A percentile compares a stretch with the other conserved stretches of the same genome.
These are phyloP conservation scores for Actinomortierella ambigua DNA, from an alignment of 371 early-diverging fungal species.

Conservation along the genomic window DNA sequence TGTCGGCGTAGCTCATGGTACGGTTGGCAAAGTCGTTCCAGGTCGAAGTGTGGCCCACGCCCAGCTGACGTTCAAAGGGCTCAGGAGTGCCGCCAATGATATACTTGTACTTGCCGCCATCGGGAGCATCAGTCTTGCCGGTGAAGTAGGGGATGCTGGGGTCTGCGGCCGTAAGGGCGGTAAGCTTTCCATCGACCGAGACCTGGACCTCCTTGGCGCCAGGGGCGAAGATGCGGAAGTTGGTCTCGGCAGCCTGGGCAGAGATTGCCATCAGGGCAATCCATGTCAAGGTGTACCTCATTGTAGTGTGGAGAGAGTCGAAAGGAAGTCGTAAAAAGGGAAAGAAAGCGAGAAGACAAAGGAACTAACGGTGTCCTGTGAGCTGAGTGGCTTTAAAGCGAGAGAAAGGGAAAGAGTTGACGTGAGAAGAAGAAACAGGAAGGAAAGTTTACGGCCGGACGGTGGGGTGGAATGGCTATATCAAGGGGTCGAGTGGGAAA, in stretches of 20 bases:
- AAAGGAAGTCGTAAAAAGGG: not conserved
- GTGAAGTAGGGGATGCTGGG: constrained; percentile 53
- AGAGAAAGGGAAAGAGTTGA: constrained; percentile 4
- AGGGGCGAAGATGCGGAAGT: constrained; percentile 61
- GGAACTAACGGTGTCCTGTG: too few relatives aligned
- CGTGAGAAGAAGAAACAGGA: constrained; percentile 2
- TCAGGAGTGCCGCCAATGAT: constrained; percentile 53
- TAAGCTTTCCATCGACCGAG: constrained; percentile 51
- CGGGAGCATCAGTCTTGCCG: constrained; percentile 49
- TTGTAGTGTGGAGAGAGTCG: constrained; percentile 1
- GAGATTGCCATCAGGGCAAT: constrained; percentile 26
- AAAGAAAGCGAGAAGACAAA: constrained; percentile 2
- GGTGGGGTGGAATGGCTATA: not conserved
- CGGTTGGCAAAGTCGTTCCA: constrained; percentile 57
- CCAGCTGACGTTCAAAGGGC: constrained; percentile 51
- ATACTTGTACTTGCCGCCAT: constrained; percentile 54
- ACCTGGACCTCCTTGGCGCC: constrained; percentile 52
- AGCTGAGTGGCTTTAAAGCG: not conserved
- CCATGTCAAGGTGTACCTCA: constrained; percentile 10
- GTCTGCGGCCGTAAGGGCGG: constrained; percentile 48
- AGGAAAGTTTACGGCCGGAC: not conserved
- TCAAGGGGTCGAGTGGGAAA: not conserved
- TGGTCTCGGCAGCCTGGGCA: constrained; percentile 49
- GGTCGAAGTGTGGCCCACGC: constrained; percentile 42
- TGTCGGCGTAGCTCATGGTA: constrained; percentile 56